Conservation (phyloP, 1,284 basidiomycete species). For the Moesziomyces parantarcticus region DNA sequence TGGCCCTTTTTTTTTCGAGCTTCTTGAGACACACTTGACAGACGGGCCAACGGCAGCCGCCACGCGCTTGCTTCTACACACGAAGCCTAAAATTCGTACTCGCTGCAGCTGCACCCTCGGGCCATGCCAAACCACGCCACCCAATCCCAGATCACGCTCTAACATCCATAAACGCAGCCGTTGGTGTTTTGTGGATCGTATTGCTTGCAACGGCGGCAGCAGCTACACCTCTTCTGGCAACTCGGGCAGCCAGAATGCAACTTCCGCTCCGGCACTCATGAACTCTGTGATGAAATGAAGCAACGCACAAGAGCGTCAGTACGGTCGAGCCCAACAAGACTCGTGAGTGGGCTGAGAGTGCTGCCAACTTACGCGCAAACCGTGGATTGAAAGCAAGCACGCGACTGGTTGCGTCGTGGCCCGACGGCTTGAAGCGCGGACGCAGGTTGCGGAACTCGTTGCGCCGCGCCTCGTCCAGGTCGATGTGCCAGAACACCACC, state of each 20-base stretch:
- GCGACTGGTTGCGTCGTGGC: slow-evolving; percentile 52
- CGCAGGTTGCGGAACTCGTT: slow-evolving; percentile 31
- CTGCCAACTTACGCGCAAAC: slow-evolving; percentile 52
- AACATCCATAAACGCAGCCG: background rate
- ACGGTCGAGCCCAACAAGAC: background rate
- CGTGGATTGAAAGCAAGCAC: slow-evolving; percentile 62
- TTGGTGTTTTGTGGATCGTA: too few species aligned
- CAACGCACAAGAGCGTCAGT: slow-evolving; percentile 1
- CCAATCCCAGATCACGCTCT: background rate
- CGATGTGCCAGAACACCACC: slow-evolving; percentile 51
- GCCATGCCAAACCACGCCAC: background rate
- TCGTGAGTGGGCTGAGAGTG: background rate
- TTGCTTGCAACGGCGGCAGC: too few species aligned
- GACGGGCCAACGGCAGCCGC: background rate
- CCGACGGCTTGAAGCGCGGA: slow-evolving; percentile 38
- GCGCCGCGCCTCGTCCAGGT: slow-evolving; percentile 31
- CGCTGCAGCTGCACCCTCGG: background rate
- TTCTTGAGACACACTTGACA: background rate
- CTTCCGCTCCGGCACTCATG: slow-evolving; percentile 53
- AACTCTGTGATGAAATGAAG: slow-evolving; percentile 41
- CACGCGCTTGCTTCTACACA: background rate
- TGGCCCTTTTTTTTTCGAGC: background rate
- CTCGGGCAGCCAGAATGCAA: slow-evolving; percentile 64
- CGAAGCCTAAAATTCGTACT: background rate
- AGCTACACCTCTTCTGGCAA: slow-evolving; percentile 25